These are phyloP conservation scores for Borovskyia barvae DNA, from an alignment of 208 protist species.

Conservation along the genomic window DNA sequence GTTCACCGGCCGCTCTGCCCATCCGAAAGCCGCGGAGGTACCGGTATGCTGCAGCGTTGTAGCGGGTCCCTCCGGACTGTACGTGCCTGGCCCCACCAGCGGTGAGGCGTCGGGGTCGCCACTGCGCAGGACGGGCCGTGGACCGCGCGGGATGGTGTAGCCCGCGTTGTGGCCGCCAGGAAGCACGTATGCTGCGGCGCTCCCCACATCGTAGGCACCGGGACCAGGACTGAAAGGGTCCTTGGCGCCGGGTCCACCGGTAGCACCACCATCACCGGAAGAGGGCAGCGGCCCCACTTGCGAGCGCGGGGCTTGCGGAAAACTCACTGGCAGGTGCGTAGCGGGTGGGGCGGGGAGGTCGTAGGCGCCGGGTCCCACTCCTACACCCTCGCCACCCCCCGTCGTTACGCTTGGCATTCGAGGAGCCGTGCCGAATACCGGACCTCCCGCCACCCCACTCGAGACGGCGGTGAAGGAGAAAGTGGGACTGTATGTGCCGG, in stretches of 20 bases:
- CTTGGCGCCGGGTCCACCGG: no score
- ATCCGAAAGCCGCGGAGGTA: constrained; percentile 1
- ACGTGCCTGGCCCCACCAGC: constrained; percentile 22
- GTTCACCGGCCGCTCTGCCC: not conserved
- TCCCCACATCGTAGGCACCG: constrained; percentile 21
- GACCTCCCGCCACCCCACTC: not conserved
- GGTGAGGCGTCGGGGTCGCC: constrained; percentile 22
- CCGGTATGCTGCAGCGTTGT: not conserved
- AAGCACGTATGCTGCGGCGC: not conserved
- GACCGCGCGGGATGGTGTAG: constrained; percentile 23
- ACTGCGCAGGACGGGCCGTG: constrained; percentile 10
- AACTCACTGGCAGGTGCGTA: not conserved
- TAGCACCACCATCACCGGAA: no score
- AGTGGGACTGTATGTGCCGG: constrained; percentile 30
- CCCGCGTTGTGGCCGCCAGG: not conserved
- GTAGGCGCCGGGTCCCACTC: constrained; percentile 25
- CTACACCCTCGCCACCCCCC: not conserved
- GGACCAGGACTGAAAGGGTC: no score
- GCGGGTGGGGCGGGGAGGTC: not conserved
- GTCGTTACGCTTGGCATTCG: constrained; percentile 11
- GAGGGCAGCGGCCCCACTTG: no score
- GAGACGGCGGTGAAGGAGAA: constrained; percentile 7
- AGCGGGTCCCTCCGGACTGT: constrained; percentile 1
- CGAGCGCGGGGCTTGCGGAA: constrained; percentile 20
- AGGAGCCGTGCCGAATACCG: constrained; percentile 37